phyloP scores from a whole-genome alignment of 2,329 filamentous ascomycete genomes.

The Aspergillus aculeatinus region DNA sequence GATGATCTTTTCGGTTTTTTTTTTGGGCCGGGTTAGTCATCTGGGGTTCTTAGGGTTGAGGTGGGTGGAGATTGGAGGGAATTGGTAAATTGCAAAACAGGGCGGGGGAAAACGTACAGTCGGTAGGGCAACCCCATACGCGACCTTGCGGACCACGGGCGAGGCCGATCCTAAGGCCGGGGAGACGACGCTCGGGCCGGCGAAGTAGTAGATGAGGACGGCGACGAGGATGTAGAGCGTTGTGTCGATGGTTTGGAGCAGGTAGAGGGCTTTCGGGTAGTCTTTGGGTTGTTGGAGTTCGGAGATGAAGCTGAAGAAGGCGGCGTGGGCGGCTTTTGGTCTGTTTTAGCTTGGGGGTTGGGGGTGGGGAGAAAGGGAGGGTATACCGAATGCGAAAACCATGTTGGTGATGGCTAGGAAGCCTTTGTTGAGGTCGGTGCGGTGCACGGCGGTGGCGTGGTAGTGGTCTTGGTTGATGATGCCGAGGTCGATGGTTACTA shows the following conservation, averaged over 20 bases:
- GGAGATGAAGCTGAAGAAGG: constrained; percentile 65
- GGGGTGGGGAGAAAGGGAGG: too few relatives aligned
- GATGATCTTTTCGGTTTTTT: constrained; percentile 52
- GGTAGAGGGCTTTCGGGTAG: constrained; percentile 61
- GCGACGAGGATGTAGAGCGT: constrained; percentile 66
- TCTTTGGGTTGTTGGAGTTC: constrained; percentile 62
- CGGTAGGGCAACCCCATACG: constrained; percentile 66
- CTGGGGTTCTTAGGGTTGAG: too few relatives aligned
- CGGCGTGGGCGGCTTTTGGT: constrained; percentile 54
- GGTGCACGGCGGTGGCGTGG: constrained; percentile 34
- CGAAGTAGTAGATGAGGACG: constrained; percentile 66
- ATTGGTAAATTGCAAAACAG: neutral
- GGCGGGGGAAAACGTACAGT: constrained; percentile 39
- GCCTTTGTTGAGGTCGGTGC: constrained; percentile 51
- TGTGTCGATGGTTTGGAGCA: constrained; percentile 61
- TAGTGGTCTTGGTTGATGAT: constrained; percentile 46
- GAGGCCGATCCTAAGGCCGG: constrained; percentile 66
- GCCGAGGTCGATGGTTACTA: constrained; percentile 66
- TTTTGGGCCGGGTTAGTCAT: too few relatives aligned
- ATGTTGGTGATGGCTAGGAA: constrained; percentile 67
- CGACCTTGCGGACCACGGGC: constrained; percentile 57
- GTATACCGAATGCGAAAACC: constrained; percentile 63
- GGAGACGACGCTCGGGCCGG: constrained; percentile 59
- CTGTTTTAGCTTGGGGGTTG: neutral
- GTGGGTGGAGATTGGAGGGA: neutral